Percentiles rank a stretch among this genome's conserved stretches.
phyloP scores from a whole-genome alignment of 1,284 basidiomycete species.

The Coniferiporia weirii region DNA sequence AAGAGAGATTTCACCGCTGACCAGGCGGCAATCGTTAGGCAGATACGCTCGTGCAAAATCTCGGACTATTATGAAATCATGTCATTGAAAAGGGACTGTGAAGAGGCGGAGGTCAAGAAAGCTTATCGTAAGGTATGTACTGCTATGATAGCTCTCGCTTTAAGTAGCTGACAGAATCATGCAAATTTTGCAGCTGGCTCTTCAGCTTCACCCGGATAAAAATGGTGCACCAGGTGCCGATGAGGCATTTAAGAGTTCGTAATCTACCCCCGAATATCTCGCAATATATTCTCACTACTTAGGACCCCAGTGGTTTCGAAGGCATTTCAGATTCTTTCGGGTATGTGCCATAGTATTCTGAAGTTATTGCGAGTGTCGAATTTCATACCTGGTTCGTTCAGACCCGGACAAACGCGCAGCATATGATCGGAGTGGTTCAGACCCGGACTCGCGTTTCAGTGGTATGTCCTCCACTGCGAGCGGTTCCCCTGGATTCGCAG shows the following conservation, averaged over 20 bases:
- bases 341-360: constrained; percentile 31
- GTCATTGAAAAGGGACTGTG: constrained; percentile 77
- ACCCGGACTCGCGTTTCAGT: constrained; percentile 76
- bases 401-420: constrained; percentile 90
- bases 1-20: constrained; percentile 87
- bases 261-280: constrained; percentile 20
- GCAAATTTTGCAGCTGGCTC: constrained; percentile 62
- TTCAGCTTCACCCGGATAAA: constrained; percentile 95
- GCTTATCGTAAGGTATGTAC: constrained; percentile 87
- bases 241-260: constrained; percentile 95
- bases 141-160: constrained; percentile 23
- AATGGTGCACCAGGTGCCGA: constrained; percentile 97
- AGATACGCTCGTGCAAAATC: constrained; percentile 80
- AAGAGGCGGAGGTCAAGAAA: constrained; percentile 91
- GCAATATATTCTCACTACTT: constrained; percentile 6
- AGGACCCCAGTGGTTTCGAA: constrained; percentile 85
- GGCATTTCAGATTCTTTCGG: constrained; percentile 92
- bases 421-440: constrained; percentile 81
- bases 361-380: background rate
- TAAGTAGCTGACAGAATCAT: background rate
- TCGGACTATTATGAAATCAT: constrained; percentile 96
- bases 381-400: constrained; percentile 24
- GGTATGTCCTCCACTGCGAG: constrained; percentile 60
- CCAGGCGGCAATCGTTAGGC: constrained; percentile 81
- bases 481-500: constrained; percentile 46